phyloP scores from a whole-genome alignment of 306 rosid genomes.

The Cucumis sativus region DNA sequence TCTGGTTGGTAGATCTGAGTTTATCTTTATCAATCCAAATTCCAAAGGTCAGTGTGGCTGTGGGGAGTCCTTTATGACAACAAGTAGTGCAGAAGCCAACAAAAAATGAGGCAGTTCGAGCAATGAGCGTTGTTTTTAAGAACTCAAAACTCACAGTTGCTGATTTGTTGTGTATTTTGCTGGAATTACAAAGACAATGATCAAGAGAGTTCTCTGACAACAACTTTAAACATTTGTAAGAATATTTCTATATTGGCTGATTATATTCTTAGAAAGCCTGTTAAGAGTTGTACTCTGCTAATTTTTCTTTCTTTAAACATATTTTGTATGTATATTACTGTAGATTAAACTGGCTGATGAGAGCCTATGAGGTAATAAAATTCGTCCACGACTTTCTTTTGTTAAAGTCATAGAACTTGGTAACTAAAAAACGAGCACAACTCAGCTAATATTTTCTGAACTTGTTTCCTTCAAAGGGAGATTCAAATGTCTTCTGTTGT shows the following conservation, averaged over 20 bases:
- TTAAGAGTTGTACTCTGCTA: not conserved
- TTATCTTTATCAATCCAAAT: slow-evolving; percentile 81
- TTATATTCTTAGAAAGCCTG: not conserved
- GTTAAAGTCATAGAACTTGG: not conserved
- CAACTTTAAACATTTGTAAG: not conserved
- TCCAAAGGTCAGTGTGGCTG: slow-evolving; percentile 98
- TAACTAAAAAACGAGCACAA: not conserved
- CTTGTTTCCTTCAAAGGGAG: no score
- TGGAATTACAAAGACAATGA: not conserved
- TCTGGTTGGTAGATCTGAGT: slow-evolving; percentile 59
- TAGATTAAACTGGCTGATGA: not conserved
- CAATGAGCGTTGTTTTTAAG: not conserved
- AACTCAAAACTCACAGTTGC: not conserved
- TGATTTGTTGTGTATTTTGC: not conserved
- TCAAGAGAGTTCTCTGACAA: not conserved
- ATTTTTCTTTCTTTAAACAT: not conserved
- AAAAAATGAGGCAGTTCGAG: slow-evolving; percentile 7
- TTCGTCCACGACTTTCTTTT: not conserved
- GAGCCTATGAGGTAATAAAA: not conserved
- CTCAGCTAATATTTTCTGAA: no score
- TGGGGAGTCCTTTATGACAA: slow-evolving; percentile 88
- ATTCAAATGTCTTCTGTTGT: no score
- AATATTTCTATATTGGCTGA: not conserved
- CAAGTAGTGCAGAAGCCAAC: slow-evolving; percentile 30
- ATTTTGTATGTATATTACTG: not conserved